Evolutionary conservation across 2,329 filamentous ascomycete species (phyloP).

Genomic region (Verticillium klebahnii): DNA sequence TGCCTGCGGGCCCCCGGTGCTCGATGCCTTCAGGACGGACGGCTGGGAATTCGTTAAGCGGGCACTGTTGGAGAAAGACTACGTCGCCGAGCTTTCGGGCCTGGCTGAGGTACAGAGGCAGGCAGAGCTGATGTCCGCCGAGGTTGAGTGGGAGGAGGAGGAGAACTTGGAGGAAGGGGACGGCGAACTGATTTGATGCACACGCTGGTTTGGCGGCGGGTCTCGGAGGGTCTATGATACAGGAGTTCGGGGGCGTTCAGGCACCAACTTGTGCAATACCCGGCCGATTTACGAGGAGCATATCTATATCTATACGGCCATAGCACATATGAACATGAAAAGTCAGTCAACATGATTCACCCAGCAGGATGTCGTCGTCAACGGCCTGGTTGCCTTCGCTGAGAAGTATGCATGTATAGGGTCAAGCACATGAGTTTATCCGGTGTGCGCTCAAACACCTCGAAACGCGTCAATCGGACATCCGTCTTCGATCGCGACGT

Average conservation of each 20-base stretch:
- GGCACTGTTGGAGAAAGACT: slow-evolving; percentile 70
- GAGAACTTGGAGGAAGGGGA: slow-evolving; percentile 48
- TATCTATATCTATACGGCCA: background rate
- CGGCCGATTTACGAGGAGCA: background rate
- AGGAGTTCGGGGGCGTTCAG: background rate
- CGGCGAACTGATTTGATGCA: slow-evolving; percentile 41
- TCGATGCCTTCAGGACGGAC: slow-evolving; percentile 61
- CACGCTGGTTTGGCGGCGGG: background rate
- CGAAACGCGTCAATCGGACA: background rate
- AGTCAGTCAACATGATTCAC: background rate
- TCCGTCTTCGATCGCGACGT: background rate
- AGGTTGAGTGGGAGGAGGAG: slow-evolving; percentile 61
- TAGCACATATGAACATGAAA: background rate
- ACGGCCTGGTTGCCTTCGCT: background rate
- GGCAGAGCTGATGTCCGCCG: slow-evolving; percentile 45
- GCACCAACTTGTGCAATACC: background rate
- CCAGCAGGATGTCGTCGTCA: background rate
- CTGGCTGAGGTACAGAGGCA: slow-evolving; percentile 65
- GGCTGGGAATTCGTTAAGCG: slow-evolving; percentile 75
- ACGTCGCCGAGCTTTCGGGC: slow-evolving; percentile 72
- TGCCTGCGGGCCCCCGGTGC: slow-evolving; percentile 68
- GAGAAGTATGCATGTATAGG: background rate
- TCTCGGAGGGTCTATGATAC: background rate
- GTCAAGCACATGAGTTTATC: background rate
- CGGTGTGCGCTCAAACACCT: background rate